These are phyloP conservation scores for Solanum chacoense DNA, from an alignment of 305 asterid genomes.

Conservation along the genomic window DNA sequence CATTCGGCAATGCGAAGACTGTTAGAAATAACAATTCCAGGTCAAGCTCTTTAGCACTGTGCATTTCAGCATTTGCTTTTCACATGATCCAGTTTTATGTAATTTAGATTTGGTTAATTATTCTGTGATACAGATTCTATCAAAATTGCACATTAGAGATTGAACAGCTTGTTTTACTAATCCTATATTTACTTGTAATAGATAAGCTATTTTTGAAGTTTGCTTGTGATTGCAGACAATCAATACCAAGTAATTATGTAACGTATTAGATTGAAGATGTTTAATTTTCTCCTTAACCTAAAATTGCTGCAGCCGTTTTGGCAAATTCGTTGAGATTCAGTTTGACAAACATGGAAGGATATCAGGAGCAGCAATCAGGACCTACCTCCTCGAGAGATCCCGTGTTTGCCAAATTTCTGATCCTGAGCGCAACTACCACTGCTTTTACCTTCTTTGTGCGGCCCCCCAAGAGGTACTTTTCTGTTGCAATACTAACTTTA, in stretches of 20 bases:
- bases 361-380: slow-evolving; percentile 98
- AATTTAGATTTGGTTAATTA: not conserved
- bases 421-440: slow-evolving; percentile 96
- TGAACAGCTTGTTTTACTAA: not conserved
- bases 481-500: not conserved
- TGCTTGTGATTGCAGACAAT: not conserved
- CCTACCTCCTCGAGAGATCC: slow-evolving; percentile 96
- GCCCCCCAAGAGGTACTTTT: slow-evolving; percentile 83
- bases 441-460: slow-evolving; percentile 96
- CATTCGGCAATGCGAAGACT: slow-evolving; percentile 98
- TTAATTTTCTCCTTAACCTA: slow-evolving; percentile 21
- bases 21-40: slow-evolving; percentile 98
- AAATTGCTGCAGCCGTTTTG: slow-evolving; percentile 79
- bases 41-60: slow-evolving; percentile 35
- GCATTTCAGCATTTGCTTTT: slow-evolving; percentile 8
- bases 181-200: not conserved
- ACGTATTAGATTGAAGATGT: slow-evolving; percentile 4
- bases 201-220: not conserved
- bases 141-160: not conserved
- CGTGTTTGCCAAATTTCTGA: slow-evolving; percentile 96
- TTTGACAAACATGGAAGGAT: slow-evolving; percentile 97
- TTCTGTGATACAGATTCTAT: not conserved
- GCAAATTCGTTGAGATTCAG: slow-evolving; percentile 97
- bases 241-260: slow-evolving; percentile 3
- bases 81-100: not conserved